Evolutionary conservation across 116 monocot genomes (phyloP).

Genomic region (Posidonia oceanica): DNA sequence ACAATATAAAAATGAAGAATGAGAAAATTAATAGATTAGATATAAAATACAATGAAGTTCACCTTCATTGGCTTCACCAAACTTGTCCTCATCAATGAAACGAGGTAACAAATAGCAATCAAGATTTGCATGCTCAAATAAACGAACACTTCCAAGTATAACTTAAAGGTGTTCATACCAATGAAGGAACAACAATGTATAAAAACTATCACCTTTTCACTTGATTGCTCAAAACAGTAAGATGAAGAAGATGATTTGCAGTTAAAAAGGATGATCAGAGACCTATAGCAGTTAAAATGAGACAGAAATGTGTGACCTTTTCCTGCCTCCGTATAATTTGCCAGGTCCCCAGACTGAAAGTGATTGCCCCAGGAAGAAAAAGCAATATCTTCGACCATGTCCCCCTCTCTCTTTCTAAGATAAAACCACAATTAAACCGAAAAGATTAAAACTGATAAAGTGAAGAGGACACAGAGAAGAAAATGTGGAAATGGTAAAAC

Average conservation of each 20-base stretch:
- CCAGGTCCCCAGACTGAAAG: constrained; percentile 92
- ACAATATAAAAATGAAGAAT: background rate
- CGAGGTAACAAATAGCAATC: no score
- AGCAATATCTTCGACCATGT: constrained; percentile 55
- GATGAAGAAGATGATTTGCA: no score
- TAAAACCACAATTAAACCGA: background rate
- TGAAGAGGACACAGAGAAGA: background rate
- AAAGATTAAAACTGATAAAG: background rate
- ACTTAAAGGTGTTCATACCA: no score
- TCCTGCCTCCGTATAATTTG: constrained; percentile 81
- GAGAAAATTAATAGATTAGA: background rate
- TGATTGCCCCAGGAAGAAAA: constrained; percentile 85
- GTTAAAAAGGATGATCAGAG: no score
- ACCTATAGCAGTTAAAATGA: background rate
- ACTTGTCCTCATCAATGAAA: no score
- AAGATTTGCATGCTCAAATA: no score
- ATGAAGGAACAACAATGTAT: no score
- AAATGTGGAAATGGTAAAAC: background rate
- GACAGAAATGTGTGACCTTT: constrained; percentile 32
- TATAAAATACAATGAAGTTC: no score
- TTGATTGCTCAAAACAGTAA: no score
- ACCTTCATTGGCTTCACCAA: no score
- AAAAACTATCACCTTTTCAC: no score
- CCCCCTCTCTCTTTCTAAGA: constrained; percentile 40
- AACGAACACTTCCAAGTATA: no score